Conservation (phyloP, 441 rosid genomes). For the Daphne laureola region DNA sequence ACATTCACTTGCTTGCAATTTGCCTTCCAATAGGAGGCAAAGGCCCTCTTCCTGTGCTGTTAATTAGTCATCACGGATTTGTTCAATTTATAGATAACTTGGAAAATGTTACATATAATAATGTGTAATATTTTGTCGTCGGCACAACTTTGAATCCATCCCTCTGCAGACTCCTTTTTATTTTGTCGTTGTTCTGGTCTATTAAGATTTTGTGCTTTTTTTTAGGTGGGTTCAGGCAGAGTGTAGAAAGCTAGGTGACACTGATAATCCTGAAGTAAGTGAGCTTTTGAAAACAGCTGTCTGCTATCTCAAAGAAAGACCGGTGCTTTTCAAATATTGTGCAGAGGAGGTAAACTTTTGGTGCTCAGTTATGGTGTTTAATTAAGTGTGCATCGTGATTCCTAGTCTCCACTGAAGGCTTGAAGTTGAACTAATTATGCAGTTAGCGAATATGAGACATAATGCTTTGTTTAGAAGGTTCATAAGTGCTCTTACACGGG, state of each 20-base stretch:
- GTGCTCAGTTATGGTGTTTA: conserved; percentile 9
- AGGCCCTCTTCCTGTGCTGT: too few relatives aligned
- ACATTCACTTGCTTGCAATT: too few relatives aligned
- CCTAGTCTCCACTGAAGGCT: conserved; percentile 4
- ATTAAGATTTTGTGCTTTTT: conserved; percentile 11
- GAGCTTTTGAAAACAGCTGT: conserved; percentile 82
- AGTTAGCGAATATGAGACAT: conserved; percentile 97
- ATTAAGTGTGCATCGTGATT: conserved; percentile 11
- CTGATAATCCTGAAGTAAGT: conserved; percentile 84
- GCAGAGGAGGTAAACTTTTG: conserved; percentile 84
- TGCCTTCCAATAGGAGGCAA: too few relatives aligned
- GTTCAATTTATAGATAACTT: too few relatives aligned
- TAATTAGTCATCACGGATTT: too few relatives aligned
- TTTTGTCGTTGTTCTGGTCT: neutral
- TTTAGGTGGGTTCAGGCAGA: conserved; percentile 98
- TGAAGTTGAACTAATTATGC: conserved; percentile 16
- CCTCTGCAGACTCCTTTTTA: neutral
- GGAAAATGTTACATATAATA: neutral
- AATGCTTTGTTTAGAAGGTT: conserved; percentile 93
- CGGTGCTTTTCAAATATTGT: conserved; percentile 94
- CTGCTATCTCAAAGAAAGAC: conserved; percentile 85
- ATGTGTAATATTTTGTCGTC: too few relatives aligned
- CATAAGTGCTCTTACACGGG: conserved; percentile 96
- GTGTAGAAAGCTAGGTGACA: conserved; percentile 90
- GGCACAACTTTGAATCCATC: neutral